A percentile compares a stretch with the other conserved stretches of the same genome.
These are phyloP conservation scores for Stagonosporopsis cucurbitacearum DNA, from an alignment of 2,329 filamentous ascomycete genomes.

Conservation along the genomic window DNA sequence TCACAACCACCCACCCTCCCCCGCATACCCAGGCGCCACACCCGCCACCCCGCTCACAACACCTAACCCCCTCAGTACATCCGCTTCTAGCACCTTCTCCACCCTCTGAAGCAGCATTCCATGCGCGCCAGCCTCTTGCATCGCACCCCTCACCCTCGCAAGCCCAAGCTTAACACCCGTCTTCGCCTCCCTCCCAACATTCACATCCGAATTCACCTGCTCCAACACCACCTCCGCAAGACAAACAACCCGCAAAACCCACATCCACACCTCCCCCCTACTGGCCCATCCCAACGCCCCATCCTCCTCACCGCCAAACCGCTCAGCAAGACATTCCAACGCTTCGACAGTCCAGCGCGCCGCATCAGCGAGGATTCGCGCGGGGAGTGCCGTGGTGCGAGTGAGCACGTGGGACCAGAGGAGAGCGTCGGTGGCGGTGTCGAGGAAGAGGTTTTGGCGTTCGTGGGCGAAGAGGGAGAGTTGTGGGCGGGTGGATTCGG, in stretches of 20 bases:
- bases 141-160: neutral
- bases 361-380: conserved; percentile 17
- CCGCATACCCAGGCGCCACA: conserved; percentile 12
- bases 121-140: neutral
- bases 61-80: conserved; percentile 5
- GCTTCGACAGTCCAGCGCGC: conserved; percentile 60
- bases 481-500: conserved; percentile 55
- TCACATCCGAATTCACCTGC: neutral
- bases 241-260: conserved; percentile 58
- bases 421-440: conserved; percentile 75
- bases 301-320: conserved; percentile 55
- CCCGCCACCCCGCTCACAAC: conserved; percentile 3
- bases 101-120: neutral
- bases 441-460: conserved; percentile 92
- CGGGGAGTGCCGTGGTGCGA: conserved; percentile 35
- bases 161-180: conserved; percentile 10
- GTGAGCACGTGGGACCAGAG: conserved; percentile 68
- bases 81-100: conserved; percentile 2
- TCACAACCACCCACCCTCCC: neutral
- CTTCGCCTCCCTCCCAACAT: conserved; percentile 2
- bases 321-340: conserved; percentile 52
- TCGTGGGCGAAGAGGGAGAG: conserved; percentile 83
- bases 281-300: conserved; percentile 76
- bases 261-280: conserved; percentile 69
- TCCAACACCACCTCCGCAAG: conserved; percentile 49